These are phyloP conservation scores for Mycena citricolor DNA, from an alignment of 1,284 basidiomycete genomes.

Conservation along the genomic window DNA sequence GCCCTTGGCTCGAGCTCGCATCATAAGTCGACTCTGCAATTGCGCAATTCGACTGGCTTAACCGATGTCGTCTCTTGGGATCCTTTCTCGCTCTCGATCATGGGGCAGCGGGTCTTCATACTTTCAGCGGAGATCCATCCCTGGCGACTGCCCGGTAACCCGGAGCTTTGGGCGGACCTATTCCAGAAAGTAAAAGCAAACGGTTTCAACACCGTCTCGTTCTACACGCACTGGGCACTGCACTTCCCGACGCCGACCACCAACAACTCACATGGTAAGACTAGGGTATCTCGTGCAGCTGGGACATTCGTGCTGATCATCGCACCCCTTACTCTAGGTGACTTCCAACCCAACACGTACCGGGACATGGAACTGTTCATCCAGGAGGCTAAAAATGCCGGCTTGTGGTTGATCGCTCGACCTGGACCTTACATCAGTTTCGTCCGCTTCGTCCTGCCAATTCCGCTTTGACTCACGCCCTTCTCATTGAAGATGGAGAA, in stretches of 20 bases:
- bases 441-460: background rate
- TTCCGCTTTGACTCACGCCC: too few relatives aligned
- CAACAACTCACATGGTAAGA: conserved; percentile 35
- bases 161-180: conserved; percentile 55
- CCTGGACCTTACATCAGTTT: conserved; percentile 56
- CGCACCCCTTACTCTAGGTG: conserved; percentile 29
- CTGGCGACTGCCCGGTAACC: conserved; percentile 47
- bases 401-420: conserved; percentile 55
- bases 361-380: conserved; percentile 55
- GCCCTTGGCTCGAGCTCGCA: too few relatives aligned
- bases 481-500: conserved; percentile 55
- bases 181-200: conserved; percentile 59
- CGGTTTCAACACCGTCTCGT: conserved; percentile 59
- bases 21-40: too few relatives aligned
- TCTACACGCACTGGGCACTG: conserved; percentile 50
- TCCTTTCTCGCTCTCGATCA: conserved; percentile 47
- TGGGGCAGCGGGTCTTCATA: conserved; percentile 50
- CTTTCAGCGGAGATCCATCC: conserved; percentile 51
- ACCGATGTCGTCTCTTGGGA: conserved; percentile 55
- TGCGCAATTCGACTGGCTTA: conserved; percentile 44
- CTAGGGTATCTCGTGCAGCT: too few relatives aligned
- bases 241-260: conserved; percentile 49
- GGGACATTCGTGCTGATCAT: too few relatives aligned
- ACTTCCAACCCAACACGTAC: conserved; percentile 48
- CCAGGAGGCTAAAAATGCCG: conserved; percentile 48